Evolutionary conservation across 805 yeast species (phyloP).

Genomic region (Hanseniaspora lindneri): DNA sequence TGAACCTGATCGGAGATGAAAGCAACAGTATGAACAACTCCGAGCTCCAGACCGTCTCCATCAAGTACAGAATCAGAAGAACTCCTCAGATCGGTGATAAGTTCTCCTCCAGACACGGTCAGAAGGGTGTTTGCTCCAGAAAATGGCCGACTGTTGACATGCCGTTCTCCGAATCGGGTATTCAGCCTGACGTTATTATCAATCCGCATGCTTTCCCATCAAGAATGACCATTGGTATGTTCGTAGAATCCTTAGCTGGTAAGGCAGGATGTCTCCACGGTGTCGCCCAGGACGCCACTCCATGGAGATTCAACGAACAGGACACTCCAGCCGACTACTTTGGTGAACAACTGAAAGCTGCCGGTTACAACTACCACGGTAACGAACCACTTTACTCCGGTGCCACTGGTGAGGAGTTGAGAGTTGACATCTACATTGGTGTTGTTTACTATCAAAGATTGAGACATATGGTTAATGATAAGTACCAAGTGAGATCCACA

Average conservation of each 20-base stretch:
- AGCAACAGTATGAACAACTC: constrained; percentile 35
- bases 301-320: constrained; percentile 82
- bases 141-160: constrained; percentile 95
- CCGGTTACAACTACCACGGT: constrained; percentile 96
- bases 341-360: constrained; percentile 75
- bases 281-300: constrained; percentile 92
- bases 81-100: constrained; percentile 94
- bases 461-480: constrained; percentile 98
- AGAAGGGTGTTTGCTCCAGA: constrained; percentile 95
- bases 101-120: constrained; percentile 95
- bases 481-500: constrained; percentile 97
- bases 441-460: constrained; percentile 95
- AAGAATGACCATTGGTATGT: constrained; percentile 99
- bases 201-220: constrained; percentile 99
- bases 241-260: constrained; percentile 96
- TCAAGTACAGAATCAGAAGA: constrained; percentile 84
- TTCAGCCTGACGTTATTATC: constrained; percentile 93
- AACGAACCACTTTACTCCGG: constrained; percentile 99
- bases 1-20: constrained; percentile 82
- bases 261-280: constrained; percentile 98
- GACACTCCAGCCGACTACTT: constrained; percentile 96
- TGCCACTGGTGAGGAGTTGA: constrained; percentile 92
- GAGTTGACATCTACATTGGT: constrained; percentile 93
- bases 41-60: constrained; percentile 74
- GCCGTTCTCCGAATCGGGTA: constrained; percentile 95